Evolutionary conservation across 2,329 filamentous ascomycete species (phyloP), one percentile per base, ranked within the genome.

Genomic region (Celoporthe dispersa): DNA sequence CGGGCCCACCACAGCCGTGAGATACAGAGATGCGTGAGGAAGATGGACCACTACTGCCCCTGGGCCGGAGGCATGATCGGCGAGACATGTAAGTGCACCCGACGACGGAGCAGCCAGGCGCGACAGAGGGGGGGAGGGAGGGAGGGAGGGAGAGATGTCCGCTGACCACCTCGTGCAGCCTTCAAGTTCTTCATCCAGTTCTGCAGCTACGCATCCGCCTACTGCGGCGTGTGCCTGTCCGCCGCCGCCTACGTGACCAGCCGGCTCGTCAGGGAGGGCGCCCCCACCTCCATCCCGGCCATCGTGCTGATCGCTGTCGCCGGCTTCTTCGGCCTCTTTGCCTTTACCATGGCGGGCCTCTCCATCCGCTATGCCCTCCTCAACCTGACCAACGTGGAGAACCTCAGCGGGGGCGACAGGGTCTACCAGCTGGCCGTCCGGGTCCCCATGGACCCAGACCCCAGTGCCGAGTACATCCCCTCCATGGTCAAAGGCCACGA

Each of bases 121-220:
- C 41, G 16, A 44, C 41, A 2, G 22, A 22, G 4, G 41, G 16
- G 41, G 4, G 19, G 12, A 41, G 41, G 41, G 16, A 22, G 22
- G 16, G 44, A 9, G 7, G 22, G 44, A 11, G 2, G 37, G 11
- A 12, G 37, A 11, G 12, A 37, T 37, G 9, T 19, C 44, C 44
- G 68, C 69, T 31, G 71, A 76, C 33, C 73, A 61, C 8, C 1
- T 84, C n/a, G 48, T 51, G 12, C 69, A 89, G 87, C 91, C 2
- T 94, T 95, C 83, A 98, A 98, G 76, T 98, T 93, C 80, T 98
- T 99, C 77, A 83, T 94, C 14, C 96, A 98, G 74, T 97, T 98
- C 77, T 89, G 90, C 22, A 86, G 88, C 59, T 97, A 96, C 78
- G 89, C 89, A 1, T 82, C 88, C 5, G 75, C 93, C 4, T 93